Evolutionary conservation across 1,284 basidiomycete genomes (phyloP), one percentile per base, ranked within the genome.

Genomic region (Ustilago tritici): DNA sequence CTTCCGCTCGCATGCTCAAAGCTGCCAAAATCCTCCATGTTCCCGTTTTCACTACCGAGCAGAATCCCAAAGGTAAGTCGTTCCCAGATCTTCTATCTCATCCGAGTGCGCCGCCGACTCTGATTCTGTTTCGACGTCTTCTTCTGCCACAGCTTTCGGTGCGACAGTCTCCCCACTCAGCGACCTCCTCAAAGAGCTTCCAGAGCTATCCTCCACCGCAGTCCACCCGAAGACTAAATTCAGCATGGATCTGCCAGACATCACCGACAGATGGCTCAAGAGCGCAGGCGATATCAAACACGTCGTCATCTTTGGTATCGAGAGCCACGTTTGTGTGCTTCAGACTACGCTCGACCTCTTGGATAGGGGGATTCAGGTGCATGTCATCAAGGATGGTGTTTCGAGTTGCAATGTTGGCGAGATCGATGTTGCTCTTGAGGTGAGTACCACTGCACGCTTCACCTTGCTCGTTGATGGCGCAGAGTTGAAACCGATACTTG

Each of bases 251-350:
- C 91, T 91, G 0, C 90, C 91, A 2, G 90, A 92, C 56, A 89
- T 95, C 6, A 76, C 75, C 15, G 87, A 88, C 55, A 79, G 87
- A 9, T 82, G 90, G 14, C 88, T 95, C 64, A 82, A 87, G 35
- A 59, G 67, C 14, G 74, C 75, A 11, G 75, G 75, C 28, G 83
- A 88, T 31, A 86, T 92, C 68, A 88, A 89, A 60, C 90, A 89
- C 19, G 88, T 94, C 56, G 90, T 95, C 32, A 87, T 97, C 5
- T 91, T 94, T 79, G 95, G 95, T 35, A 95, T 95, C 67, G 82
- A 93, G 92, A 90, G 92, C 2, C 95, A 97, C 81, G 91, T 98
- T 67, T 98, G 95, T 83, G 91, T 97, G 10, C 89, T 93, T 4
- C 94, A 95, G 87, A 93, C 93, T 0, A 89, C 92, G 0, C 88